Conservation (phyloP, 345 rosid genomes). For the Raphanus sativus region DNA sequence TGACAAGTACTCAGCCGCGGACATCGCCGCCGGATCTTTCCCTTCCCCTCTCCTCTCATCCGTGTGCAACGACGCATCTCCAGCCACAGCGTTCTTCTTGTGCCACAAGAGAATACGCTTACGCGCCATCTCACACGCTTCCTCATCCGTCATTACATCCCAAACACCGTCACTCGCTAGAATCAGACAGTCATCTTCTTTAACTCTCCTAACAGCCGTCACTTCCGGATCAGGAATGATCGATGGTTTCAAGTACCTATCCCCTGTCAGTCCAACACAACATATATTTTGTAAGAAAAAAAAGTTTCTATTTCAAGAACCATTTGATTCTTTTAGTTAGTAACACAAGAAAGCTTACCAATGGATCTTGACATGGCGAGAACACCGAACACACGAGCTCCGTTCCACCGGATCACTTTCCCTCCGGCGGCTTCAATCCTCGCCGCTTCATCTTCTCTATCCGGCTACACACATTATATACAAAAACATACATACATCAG, state of each 20-base stretch:
- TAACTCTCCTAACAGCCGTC: conserved; percentile 47
- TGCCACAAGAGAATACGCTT: conserved; percentile 70
- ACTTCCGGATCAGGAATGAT: conserved; percentile 82
- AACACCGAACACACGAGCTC: conserved; percentile 74
- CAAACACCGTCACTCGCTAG: conserved; percentile 81
- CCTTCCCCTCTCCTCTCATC: conserved; percentile 43
- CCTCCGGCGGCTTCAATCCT: conserved; percentile 86
- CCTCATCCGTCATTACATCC: conserved; percentile 73
- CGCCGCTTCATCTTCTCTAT: conserved; percentile 71
- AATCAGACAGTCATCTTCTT: conserved; percentile 72
- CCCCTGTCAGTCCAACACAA: conserved; percentile 47
- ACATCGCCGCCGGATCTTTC: conserved; percentile 64
- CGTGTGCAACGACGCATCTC: conserved; percentile 27
- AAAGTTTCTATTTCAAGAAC: background rate
- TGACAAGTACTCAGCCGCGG: conserved; percentile 68
- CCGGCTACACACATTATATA: conserved; percentile 49
- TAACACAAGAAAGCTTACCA: conserved; percentile 47
- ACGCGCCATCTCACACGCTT: conserved; percentile 65
- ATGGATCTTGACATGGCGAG: conserved; percentile 92
- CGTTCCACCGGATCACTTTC: conserved; percentile 72
- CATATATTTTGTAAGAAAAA: conserved; percentile 5
- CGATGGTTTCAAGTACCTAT: conserved; percentile 71
- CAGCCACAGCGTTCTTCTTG: conserved; percentile 48
- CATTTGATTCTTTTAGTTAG: background rate
- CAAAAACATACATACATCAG: conserved; percentile 9